Evolutionary conservation across 1,139 yeast genomes (phyloP).

Genomic region (Wickerhamomyces sp.): DNA sequence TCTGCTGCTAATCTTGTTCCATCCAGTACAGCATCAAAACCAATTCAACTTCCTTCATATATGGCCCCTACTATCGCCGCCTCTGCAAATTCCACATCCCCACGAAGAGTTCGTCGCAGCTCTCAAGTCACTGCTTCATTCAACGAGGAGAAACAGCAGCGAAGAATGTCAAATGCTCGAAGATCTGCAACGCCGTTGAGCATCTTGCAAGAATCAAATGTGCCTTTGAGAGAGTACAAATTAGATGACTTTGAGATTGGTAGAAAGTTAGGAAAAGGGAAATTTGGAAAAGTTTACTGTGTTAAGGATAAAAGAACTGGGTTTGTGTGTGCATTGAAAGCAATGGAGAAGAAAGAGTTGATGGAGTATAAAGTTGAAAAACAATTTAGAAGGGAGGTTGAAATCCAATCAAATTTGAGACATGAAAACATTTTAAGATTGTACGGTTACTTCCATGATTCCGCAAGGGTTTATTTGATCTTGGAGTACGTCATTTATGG

Average conservation of each 20-base stretch:
- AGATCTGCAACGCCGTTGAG: conserved; percentile 18
- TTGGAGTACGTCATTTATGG: conserved; percentile 86
- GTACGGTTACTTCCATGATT: conserved; percentile 82
- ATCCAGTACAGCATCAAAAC: conserved; percentile 5
- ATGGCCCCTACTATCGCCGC: conserved; percentile 26
- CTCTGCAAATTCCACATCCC: conserved; percentile 18
- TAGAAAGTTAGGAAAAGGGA: conserved; percentile 84
- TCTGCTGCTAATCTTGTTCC: conserved; percentile 9
- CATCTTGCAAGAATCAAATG: conserved; percentile 20
- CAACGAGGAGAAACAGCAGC: not conserved
- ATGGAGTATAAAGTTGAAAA: conserved; percentile 73
- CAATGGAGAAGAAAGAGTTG: conserved; percentile 79
- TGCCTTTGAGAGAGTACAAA: conserved; percentile 21
- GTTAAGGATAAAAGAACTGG: conserved; percentile 74
- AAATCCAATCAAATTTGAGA: conserved; percentile 72
- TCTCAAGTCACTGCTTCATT: conserved; percentile 1
- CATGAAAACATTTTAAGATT: conserved; percentile 79
- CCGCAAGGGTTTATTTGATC: conserved; percentile 70
- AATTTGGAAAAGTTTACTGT: conserved; percentile 88
- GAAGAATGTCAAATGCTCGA: conserved; percentile 11
- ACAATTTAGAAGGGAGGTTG: conserved; percentile 87
- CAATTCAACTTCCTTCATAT: conserved; percentile 19
- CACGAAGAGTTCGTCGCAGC: conserved; percentile 14
- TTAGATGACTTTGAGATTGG: conserved; percentile 82
- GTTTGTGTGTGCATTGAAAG: conserved; percentile 83